Evolutionary conservation across 129 eudicot species (phyloP).

Genomic region (Silybum marianum): DNA sequence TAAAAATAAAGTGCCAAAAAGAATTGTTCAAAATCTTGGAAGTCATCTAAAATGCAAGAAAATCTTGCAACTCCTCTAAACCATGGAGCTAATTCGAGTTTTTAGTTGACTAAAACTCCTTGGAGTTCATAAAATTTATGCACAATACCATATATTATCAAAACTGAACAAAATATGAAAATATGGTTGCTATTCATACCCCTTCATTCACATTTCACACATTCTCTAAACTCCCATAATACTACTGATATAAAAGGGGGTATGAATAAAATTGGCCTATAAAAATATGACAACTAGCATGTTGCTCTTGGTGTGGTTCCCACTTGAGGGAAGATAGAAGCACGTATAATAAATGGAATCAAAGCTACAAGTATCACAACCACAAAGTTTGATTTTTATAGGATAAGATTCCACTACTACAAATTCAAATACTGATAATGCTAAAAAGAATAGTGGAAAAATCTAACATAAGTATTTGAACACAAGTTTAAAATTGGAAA

Average conservation of each 20-base stretch:
- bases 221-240: no score
- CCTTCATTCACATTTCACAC: no score
- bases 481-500: neutral
- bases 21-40: neutral
- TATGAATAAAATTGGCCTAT: neutral
- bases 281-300: neutral
- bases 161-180: no score
- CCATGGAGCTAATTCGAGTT: neutral
- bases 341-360: neutral
- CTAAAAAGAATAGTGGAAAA: neutral
- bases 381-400: conserved; percentile 31
- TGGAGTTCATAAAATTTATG: neutral
- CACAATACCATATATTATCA: neutral
- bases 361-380: conserved; percentile 20
- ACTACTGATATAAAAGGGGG: no score
- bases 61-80: neutral
- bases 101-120: neutral
- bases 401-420: conserved; percentile 25
- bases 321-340: conserved; percentile 13
- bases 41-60: neutral
- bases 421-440: conserved; percentile 5
- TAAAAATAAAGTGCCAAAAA: no score
- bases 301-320: conserved; percentile 24
- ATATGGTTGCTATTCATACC: neutral
- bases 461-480: conserved; percentile 8